Conservation (phyloP, 257 asterid genomes). For the Ophiorrhiza pumila region DNA sequence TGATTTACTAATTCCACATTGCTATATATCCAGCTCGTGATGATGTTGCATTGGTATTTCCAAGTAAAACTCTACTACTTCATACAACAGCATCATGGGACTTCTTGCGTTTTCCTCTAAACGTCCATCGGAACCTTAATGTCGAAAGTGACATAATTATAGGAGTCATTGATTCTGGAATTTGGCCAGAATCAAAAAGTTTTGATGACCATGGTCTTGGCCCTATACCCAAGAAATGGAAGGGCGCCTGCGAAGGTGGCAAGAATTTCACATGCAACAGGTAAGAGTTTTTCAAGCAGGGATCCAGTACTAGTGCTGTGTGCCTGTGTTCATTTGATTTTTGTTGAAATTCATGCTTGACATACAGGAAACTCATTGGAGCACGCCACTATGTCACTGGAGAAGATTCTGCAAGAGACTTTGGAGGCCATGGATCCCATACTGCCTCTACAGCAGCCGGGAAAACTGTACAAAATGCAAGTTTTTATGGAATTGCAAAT, state of each 20-base stretch:
- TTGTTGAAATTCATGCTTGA: not conserved
- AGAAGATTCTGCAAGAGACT: slow-evolving; percentile 23
- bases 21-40: slow-evolving; percentile 25
- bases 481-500: slow-evolving; percentile 29
- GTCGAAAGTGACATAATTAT: slow-evolving; percentile 38
- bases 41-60: slow-evolving; percentile 28
- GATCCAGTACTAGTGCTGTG: no score
- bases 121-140: slow-evolving; percentile 18
- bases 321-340: no score
- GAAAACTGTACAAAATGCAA: slow-evolving; percentile 17
- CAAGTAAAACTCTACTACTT: slow-evolving; percentile 24
- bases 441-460: slow-evolving; percentile 52
- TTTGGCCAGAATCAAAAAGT: slow-evolving; percentile 47
- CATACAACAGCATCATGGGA: slow-evolving; percentile 53
- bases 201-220: slow-evolving; percentile 29
- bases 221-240: slow-evolving; percentile 47
- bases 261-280: slow-evolving; percentile 44
- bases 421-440: slow-evolving; percentile 37
- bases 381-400: slow-evolving; percentile 26
- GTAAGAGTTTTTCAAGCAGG: no score
- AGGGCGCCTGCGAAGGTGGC: slow-evolving; percentile 40
- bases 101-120: slow-evolving; percentile 28
- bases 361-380: slow-evolving; percentile 41
- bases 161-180: slow-evolving; percentile 40
- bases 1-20: not conserved